Evolutionary conservation across 805 yeast species (phyloP), one percentile per base, ranked within the genome.

Genomic region (Yarrowia osloensis): DNA sequence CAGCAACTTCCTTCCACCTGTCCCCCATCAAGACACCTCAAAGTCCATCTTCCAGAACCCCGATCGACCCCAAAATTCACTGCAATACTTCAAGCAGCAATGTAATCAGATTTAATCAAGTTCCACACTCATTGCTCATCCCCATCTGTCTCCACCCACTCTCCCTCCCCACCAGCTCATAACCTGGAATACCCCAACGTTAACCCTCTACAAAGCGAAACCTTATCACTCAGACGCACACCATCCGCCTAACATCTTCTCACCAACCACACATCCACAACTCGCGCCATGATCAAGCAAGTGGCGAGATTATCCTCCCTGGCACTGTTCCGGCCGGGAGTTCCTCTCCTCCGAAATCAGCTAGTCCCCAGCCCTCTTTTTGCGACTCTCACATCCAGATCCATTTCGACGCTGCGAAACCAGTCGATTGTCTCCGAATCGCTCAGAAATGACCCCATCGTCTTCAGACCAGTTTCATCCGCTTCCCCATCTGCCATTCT

Each of bases 241-340:
- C 7, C 17, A 7, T 19, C 39, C 40, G 57, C 39, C 54, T 19
- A 49, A 49, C 57, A 17, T 21, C 26, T 6, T 0, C 8, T n/a
- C n/a, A 19, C 9, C 19, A 35, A 50, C 57, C 2, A 50, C 40
- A 19, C 19, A 21, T 9, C 19, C 24, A 5, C 39, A 12, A 50
- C 40, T 49, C 55, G 9, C 28, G 57, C 57, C 57, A 50, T 50
- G 57, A 21, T 50, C 40, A 50, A 50, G 28, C 57, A 31, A 21
- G 28, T 50, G 15, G 40, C 40, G 40, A 13, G 57, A 22, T 22
- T 22, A 33, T 29, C 24, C 11, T 15, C 15, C 2, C 2, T 4
- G 21, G 28, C 26, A 8, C 17, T 50, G 19, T 12, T 29, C 21
- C 57, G 40, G 7, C 57, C 39, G 28, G n/a, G 37, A 7, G 28